A percentile compares a stretch with the other conserved stretches of the same genome.
These are phyloP conservation scores for Aspergillus pseudoviridinutans DNA, from an alignment of 2,329 filamentous ascomycete species.

Conservation along the genomic window DNA sequence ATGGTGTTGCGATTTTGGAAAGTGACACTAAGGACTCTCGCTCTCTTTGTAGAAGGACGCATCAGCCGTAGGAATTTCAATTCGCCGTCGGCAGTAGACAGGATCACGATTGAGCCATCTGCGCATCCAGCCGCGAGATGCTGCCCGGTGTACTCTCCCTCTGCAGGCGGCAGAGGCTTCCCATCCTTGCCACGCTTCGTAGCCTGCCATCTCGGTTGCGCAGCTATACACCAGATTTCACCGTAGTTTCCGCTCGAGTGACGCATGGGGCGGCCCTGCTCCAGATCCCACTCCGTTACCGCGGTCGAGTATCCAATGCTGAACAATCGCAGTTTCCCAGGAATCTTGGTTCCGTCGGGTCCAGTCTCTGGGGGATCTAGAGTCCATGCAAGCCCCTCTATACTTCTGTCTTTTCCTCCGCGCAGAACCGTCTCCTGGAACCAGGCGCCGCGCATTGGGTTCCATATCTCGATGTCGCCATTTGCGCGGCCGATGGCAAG, in stretches of 20 bases:
- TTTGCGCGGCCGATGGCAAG: constrained; percentile 89
- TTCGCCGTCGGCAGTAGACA: constrained; percentile 81
- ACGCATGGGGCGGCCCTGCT: constrained; percentile 69
- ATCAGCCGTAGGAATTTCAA: constrained; percentile 75
- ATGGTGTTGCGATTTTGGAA: constrained; percentile 82
- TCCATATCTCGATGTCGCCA: constrained; percentile 98
- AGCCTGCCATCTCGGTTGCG: constrained; percentile 63
- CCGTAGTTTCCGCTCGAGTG: constrained; percentile 90
- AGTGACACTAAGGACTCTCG: constrained; percentile 83
- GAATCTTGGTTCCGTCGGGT: constrained; percentile 52
- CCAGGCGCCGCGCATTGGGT: constrained; percentile 77
- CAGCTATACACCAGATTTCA: constrained; percentile 94
- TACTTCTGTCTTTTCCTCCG: constrained; percentile 78
- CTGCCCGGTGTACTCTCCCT: constrained; percentile 45
- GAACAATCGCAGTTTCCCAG: constrained; percentile 80
- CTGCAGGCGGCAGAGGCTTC: constrained; percentile 29
- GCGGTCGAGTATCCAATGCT: constrained; percentile 92
- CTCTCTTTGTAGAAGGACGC: constrained; percentile 74
- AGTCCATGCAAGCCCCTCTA: constrained; percentile 89
- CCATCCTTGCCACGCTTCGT: constrained; percentile 35
- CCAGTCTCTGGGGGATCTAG: constrained; percentile 71
- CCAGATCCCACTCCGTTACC: constrained; percentile 92
- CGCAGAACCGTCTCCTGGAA: constrained; percentile 82
- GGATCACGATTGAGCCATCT: constrained; percentile 81
- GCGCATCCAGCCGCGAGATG: constrained; percentile 85